Evolutionary conservation across 768 basidiomycete species (phyloP).

Genomic region (Amyloporia xantha): DNA sequence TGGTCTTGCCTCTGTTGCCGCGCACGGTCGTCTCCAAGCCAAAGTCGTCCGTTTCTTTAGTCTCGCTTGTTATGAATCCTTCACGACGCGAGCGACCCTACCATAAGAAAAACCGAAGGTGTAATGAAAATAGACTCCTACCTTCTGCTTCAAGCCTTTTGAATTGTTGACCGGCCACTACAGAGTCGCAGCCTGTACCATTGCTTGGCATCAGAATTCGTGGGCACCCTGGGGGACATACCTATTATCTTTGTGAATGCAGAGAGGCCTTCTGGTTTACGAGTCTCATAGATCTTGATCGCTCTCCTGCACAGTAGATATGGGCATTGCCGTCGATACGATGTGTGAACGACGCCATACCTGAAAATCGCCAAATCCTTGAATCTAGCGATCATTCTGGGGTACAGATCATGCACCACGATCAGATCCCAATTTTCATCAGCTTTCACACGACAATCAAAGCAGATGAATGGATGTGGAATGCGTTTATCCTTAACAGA

Average conservation of each 20-base stretch:
- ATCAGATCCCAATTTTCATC: conserved; percentile 70
- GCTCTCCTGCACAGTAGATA: conserved; percentile 40
- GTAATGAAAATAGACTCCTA: conserved; percentile 20
- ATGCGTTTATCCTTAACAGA: conserved; percentile 49
- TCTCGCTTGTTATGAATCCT: conserved; percentile 59
- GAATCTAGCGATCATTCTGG: conserved; percentile 55
- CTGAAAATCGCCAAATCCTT: conserved; percentile 67
- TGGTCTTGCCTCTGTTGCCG: conserved; percentile 30
- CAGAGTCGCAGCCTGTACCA: conserved; percentile 42
- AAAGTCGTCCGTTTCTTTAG: conserved; percentile 41
- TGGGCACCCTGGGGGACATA: no score
- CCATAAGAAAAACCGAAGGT: no score
- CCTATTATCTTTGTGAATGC: conserved; percentile 60
- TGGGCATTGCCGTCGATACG: neutral
- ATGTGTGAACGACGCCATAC: conserved; percentile 27
- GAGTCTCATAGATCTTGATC: conserved; percentile 58
- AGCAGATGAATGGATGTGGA: conserved; percentile 59
- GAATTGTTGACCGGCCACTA: conserved; percentile 55
- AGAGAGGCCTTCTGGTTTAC: conserved; percentile 33
- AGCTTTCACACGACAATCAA: conserved; percentile 65
- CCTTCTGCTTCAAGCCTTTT: conserved; percentile 69
- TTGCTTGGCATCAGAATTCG: no score
- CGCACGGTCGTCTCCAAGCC: conserved; percentile 39
- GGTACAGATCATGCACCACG: conserved; percentile 45
- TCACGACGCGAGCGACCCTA: neutral